Evolutionary conservation across 208 protist genomes (phyloP), one percentile per base, ranked within the genome.

Genomic region (Trypanosoma mega): DNA sequence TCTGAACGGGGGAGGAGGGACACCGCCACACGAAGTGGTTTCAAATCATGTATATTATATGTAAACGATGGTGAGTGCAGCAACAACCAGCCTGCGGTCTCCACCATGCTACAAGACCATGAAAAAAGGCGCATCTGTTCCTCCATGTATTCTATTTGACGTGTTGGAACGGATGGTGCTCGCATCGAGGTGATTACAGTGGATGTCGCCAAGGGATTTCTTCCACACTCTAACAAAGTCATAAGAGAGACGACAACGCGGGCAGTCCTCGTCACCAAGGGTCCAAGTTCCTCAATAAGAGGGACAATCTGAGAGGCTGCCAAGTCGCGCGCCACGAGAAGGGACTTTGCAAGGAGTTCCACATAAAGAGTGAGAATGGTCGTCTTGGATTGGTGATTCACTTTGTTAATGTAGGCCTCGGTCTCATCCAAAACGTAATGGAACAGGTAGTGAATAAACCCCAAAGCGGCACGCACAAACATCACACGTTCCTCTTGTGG

Each of bases 291-390:
- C 11, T 54, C 31, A 9, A 75, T 75, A n/a, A 93, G 68, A 29
- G 53, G 47, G 23, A 82, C 51, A 53, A 51, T 51, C 68, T 82
- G 80, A 24, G 62, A 60, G 53, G 60, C 64, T 23, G 64, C 58
- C 26, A 93, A 41, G 36, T 87, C 65, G 55, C 82, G 78, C 16
- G 65, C 63, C 4, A 71, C 69, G 39, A 76, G 46, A 26, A 93
- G 51, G 47, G 72, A 85, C 23, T 80, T 74, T 23, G 72, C 72
- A 12, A 93, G 73, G 29, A 93, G 65, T 41, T 90, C 82, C 6
- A 70, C 71, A 44, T 87, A 93, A 45, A 93, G 75, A 16, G 83
- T 76, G 20, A 85, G 58, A 53, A 79, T 62, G 18, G 74, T 73
- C 53, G 65, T 74, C 18, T 80, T 61, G 8, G 69, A 61, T 54